phyloP scores from a whole-genome alignment of 1,284 basidiomycete genomes.

The Inonotus hispidus region DNA sequence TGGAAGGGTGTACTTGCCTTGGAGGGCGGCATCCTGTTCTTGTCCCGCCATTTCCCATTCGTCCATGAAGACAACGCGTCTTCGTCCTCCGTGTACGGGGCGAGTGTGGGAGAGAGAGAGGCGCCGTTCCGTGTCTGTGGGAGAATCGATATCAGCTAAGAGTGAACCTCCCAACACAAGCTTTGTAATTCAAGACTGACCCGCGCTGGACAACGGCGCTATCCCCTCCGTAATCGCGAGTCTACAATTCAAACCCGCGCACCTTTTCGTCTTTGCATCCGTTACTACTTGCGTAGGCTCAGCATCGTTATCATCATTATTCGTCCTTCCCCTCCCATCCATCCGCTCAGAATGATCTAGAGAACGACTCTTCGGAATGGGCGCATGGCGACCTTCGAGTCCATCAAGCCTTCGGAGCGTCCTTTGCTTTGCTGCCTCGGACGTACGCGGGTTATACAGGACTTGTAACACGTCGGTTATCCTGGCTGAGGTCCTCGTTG shows the following conservation, averaged over 20 bases:
- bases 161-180: too few species aligned
- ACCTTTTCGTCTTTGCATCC: neutral
- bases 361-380: neutral
- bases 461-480: conserved; percentile 9
- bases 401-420: conserved; percentile 15
- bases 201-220: neutral
- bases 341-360: neutral
- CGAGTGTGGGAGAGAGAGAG: neutral
- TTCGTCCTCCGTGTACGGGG: neutral
- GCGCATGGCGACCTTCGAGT: conserved; percentile 10
- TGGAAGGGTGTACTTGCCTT: neutral
- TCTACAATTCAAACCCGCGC: neutral
- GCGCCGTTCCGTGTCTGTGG: neutral
- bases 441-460: conserved; percentile 9
- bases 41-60: neutral
- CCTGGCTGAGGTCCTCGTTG: neutral
- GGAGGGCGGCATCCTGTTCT: neutral
- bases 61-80: conserved; percentile 13
- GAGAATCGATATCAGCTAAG: neutral
- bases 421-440: conserved; percentile 5
- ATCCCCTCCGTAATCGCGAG: neutral
- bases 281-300: too few species aligned
- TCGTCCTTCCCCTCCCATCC: neutral
- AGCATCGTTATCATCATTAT: too few species aligned
- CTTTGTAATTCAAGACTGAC: neutral